phyloP scores from a whole-genome alignment of 2,329 filamentous ascomycete species.

The Ilyonectria sp. region DNA sequence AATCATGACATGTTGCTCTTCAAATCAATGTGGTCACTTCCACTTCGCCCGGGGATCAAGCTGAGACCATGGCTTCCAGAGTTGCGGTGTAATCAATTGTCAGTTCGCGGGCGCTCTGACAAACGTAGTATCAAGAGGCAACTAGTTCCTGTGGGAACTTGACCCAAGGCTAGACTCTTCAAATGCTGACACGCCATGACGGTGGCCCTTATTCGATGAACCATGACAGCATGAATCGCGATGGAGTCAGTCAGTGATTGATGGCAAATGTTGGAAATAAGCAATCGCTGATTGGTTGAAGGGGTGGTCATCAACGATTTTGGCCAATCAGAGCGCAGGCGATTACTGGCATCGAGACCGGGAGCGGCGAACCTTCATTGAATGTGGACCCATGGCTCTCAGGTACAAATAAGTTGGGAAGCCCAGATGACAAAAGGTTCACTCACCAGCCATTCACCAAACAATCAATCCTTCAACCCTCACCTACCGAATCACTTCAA shows the following conservation, averaged over 20 bases:
- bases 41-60: no score
- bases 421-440: conserved; percentile 18
- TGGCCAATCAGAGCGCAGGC: conserved; percentile 29
- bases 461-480: neutral
- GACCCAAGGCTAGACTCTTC: neutral
- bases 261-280: conserved; percentile 43
- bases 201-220: conserved; percentile 13
- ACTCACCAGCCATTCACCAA: conserved; percentile 6
- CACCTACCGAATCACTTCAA: neutral
- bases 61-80: neutral
- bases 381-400: conserved; percentile 32
- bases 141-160: no score
- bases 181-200: conserved; percentile 23
- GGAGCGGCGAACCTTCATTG: conserved; percentile 16
- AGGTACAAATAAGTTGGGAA: conserved; percentile 47
- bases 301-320: fast-evolving
- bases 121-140: no score
- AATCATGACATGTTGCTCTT: no score
- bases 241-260: conserved; percentile 1
- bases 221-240: conserved; percentile 10
- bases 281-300: conserved; percentile 38
- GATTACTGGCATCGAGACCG: conserved; percentile 37
- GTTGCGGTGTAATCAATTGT: no score
- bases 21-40: no score
- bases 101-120: no score